Conservation (phyloP, 352 stramenopile genomes). For the Phytophthora boehmeriae region DNA sequence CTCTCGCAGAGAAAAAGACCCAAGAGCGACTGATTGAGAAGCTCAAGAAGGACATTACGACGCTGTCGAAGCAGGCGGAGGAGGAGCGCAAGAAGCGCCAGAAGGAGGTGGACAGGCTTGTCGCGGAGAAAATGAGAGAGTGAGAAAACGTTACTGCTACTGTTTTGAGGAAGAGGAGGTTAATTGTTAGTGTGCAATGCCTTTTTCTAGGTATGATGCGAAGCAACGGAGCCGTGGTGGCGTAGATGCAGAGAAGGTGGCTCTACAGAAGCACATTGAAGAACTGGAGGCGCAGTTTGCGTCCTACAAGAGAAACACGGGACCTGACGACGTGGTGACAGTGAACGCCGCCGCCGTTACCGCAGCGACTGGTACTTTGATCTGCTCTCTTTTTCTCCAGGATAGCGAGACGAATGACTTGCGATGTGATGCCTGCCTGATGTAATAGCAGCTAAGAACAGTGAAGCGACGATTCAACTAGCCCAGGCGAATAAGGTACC, state of each 20-base stretch:
- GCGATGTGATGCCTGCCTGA: background rate
- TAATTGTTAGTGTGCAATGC: background rate
- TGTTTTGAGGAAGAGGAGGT: background rate
- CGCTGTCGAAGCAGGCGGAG: constrained; percentile 60
- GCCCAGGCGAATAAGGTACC: constrained; percentile 76
- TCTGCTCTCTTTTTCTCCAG: background rate
- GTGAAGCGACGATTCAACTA: constrained; percentile 57
- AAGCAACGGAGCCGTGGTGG: constrained; percentile 35
- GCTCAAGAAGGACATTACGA: constrained; percentile 67
- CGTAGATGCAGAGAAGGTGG: constrained; percentile 42
- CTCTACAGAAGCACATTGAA: constrained; percentile 47
- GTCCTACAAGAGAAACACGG: constrained; percentile 50
- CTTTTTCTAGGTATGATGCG: constrained; percentile 24
- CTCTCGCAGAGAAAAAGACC: constrained; percentile 69
- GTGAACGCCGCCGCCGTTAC: constrained; percentile 39
- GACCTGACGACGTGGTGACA: constrained; percentile 42
- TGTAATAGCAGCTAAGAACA: constrained; percentile 40
- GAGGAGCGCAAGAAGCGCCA: constrained; percentile 49
- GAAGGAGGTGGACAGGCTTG: constrained; percentile 53
- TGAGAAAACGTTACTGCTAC: background rate
- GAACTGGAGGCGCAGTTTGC: constrained; percentile 63
- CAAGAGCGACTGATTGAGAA: constrained; percentile 77
- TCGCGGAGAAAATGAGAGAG: constrained; percentile 49
- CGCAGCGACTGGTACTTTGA: constrained; percentile 26
- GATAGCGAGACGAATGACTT: background rate